These are phyloP conservation scores for Penicillium roqueforti DNA, from an alignment of 495 filamentous ascomycete species.

Conservation along the genomic window DNA sequence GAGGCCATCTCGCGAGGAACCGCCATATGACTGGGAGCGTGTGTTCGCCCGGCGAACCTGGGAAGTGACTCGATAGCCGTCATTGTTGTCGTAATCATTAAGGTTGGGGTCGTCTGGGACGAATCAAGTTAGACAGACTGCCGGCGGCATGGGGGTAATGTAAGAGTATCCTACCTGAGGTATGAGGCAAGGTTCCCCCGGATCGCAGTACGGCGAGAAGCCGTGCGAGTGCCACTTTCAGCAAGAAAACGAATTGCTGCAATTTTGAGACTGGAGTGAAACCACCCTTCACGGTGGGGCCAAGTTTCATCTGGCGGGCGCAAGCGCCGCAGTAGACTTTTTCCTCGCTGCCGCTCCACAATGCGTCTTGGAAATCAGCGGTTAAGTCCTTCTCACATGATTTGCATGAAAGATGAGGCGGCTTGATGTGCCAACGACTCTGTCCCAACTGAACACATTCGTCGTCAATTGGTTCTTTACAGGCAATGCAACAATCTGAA, in stretches of 20 bases:
- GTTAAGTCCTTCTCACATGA: slow-evolving; percentile 72
- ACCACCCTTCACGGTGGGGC: slow-evolving; percentile 46
- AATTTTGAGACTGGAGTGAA: slow-evolving; percentile 72
- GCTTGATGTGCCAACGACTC: slow-evolving; percentile 72
- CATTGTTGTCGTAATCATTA: slow-evolving; percentile 60
- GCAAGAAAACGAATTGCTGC: slow-evolving; percentile 88
- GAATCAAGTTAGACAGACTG: slow-evolving; percentile 16
- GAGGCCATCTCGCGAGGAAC: slow-evolving; percentile 51
- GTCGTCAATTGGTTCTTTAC: slow-evolving; percentile 87
- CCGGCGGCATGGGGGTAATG: not conserved
- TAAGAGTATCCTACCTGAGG: slow-evolving; percentile 52
- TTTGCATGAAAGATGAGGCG: slow-evolving; percentile 66
- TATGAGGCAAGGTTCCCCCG: slow-evolving; percentile 72
- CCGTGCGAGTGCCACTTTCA: slow-evolving; percentile 86
- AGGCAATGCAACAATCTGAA: slow-evolving; percentile 76
- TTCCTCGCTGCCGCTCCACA: slow-evolving; percentile 60
- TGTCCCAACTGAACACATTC: slow-evolving; percentile 73
- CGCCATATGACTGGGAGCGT: slow-evolving; percentile 70
- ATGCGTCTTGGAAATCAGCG: slow-evolving; percentile 55
- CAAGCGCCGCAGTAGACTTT: slow-evolving; percentile 68
- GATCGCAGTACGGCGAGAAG: slow-evolving; percentile 80
- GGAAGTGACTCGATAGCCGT: slow-evolving; percentile 52
- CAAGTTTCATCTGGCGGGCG: slow-evolving; percentile 44
- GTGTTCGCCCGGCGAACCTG: slow-evolving; percentile 57
- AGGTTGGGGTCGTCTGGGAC: slow-evolving; percentile 67